These are phyloP conservation scores for Candolleomyces efflorescens DNA, from an alignment of 768 basidiomycete species.

Conservation along the genomic window DNA sequence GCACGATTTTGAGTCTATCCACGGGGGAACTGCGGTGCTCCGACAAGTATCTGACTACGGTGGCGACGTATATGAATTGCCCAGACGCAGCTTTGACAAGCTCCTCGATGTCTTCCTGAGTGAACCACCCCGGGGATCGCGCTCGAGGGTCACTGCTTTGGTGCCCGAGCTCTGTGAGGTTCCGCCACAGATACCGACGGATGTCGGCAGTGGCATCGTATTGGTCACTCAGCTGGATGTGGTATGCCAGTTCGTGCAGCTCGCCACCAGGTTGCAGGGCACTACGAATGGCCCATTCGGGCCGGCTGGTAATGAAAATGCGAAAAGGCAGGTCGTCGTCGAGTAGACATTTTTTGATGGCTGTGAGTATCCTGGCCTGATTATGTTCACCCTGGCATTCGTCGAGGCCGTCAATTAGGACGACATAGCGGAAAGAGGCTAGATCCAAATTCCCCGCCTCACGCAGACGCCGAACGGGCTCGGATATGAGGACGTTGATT, in stretches of 20 bases:
- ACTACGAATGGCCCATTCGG: slow-evolving; percentile 8
- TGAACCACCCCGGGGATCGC: slow-evolving; percentile 6
- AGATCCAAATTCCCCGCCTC: too few species aligned
- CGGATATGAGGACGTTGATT: slow-evolving; percentile 4
- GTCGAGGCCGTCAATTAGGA: slow-evolving; percentile 12
- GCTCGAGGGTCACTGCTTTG: neutral
- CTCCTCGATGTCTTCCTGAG: neutral
- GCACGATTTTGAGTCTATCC: neutral
- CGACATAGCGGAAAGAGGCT: neutral
- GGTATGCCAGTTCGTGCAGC: neutral
- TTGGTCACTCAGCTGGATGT: slow-evolving; percentile 3
- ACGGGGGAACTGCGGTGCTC: slow-evolving; percentile 8
- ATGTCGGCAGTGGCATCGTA: slow-evolving; percentile 4
- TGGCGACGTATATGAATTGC: slow-evolving; percentile 13
- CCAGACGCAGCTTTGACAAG: too few species aligned
- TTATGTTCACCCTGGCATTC: slow-evolving; percentile 10
- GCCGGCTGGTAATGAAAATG: slow-evolving; percentile 13
- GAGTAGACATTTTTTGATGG: slow-evolving; percentile 4
- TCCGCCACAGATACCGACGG: neutral
- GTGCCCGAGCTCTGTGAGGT: neutral
- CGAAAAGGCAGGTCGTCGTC: slow-evolving; percentile 4
- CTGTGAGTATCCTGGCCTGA: slow-evolving; percentile 8
- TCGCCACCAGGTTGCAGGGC: neutral
- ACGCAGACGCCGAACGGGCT: slow-evolving; percentile 1
- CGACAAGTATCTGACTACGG: slow-evolving; percentile 9